Evolutionary conservation across 345 rosid species (phyloP).

Genomic region (Eucalyptus tenuipes): DNA sequence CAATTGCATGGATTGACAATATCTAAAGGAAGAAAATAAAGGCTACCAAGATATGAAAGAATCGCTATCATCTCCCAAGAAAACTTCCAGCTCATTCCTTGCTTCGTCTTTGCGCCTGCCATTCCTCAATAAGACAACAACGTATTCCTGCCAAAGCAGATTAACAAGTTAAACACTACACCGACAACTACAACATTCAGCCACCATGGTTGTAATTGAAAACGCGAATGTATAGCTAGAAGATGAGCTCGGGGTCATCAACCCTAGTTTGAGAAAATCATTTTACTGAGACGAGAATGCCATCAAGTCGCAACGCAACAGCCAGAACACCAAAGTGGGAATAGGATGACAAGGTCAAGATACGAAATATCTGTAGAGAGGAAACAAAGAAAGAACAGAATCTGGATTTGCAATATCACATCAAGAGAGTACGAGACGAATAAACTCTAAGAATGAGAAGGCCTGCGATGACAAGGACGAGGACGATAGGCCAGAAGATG

Average conservation of each 20-base stretch:
- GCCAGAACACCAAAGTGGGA: neutral
- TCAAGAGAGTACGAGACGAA: neutral
- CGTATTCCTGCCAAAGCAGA: conserved; percentile 63
- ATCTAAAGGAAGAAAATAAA: neutral
- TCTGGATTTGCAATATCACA: neutral
- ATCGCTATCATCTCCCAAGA: conserved; percentile 85
- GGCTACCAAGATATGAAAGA: conserved; percentile 78
- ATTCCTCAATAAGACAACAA: conserved; percentile 76
- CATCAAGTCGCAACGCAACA: neutral
- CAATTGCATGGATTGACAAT: neutral
- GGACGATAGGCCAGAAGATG: neutral
- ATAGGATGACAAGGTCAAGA: neutral
- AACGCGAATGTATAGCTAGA: neutral
- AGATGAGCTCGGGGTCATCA: neutral
- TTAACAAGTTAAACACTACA: neutral
- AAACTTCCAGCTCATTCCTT: conserved; percentile 71
- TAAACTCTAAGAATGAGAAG: neutral
- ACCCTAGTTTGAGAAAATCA: neutral
- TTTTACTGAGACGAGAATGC: neutral
- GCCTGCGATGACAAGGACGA: neutral
- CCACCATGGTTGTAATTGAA: neutral
- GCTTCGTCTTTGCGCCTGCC: conserved; percentile 88
- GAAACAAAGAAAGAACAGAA: neutral
- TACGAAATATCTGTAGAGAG: neutral
- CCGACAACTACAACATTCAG: neutral